Evolutionary conservation across 1,284 basidiomycete genomes (phyloP).

Genomic region (Malassezia nana): DNA sequence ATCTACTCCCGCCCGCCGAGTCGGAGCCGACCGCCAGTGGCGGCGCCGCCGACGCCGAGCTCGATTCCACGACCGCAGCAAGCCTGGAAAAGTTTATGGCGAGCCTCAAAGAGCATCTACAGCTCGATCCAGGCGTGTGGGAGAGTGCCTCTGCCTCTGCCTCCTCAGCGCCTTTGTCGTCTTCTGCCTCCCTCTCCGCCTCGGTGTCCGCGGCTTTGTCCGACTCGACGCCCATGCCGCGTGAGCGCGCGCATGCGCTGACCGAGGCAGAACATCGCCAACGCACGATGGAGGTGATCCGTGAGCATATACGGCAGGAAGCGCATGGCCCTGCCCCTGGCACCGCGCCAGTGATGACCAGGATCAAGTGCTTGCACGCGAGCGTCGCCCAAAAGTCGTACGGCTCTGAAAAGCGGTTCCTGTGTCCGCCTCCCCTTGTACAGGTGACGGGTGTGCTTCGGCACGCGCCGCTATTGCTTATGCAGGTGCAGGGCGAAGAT

Average conservation of each 20-base stretch:
- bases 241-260: constrained; percentile 10
- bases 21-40: not conserved
- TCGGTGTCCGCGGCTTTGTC: not conserved
- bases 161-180: not conserved
- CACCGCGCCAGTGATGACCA: constrained; percentile 52
- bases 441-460: constrained; percentile 65
- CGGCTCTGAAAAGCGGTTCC: constrained; percentile 78
- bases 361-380: constrained; percentile 73
- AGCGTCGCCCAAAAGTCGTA: constrained; percentile 86
- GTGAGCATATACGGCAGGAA: constrained; percentile 24
- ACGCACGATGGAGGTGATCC: constrained; percentile 21
- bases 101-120: constrained; percentile 20
- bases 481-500: constrained; percentile 72
- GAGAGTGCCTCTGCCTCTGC: not conserved
- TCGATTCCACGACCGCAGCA: constrained; percentile 25
- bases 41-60: not conserved
- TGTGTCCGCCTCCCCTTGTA: constrained; percentile 77
- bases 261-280: constrained; percentile 22
- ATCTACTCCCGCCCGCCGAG: not conserved
- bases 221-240: not conserved
- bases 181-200: not conserved
- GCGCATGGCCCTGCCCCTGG: constrained; percentile 12
- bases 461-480: constrained; percentile 53
- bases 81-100: constrained; percentile 37
- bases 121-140: constrained; percentile 13